phyloP scores from a whole-genome alignment of 2,329 filamentous ascomycete genomes.

The Calonectria pseudoturangicola region DNA sequence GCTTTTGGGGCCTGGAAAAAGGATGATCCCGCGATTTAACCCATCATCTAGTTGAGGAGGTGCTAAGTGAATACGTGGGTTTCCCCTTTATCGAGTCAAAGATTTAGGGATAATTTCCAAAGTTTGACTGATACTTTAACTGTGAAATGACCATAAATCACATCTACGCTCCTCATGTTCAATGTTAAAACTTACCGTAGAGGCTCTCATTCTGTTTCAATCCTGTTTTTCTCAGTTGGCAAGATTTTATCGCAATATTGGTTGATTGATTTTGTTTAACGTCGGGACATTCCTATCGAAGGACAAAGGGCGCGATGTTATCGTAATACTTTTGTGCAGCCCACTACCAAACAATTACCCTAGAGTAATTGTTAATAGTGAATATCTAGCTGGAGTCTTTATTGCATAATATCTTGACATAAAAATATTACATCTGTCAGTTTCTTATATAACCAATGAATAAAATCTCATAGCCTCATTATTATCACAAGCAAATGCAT shows the following conservation, averaged over 20 bases:
- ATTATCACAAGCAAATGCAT: neutral
- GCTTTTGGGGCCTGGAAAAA: neutral
- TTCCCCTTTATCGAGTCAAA: too few relatives aligned
- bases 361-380: neutral
- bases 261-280: too few relatives aligned
- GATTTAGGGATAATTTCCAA: too few relatives aligned
- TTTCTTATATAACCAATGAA: neutral
- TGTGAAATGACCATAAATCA: too few relatives aligned
- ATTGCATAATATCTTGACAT: too few relatives aligned
- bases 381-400: neutral
- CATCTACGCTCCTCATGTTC: too few relatives aligned
- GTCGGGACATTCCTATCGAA: too few relatives aligned
- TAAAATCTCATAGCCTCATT: neutral
- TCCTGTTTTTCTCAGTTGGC: too few relatives aligned
- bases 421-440: neutral
- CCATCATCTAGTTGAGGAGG: neutral
- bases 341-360: neutral
- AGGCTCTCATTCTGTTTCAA: neutral
- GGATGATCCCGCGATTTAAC: neutral
- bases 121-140: too few relatives aligned
- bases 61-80: neutral
- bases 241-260: too few relatives aligned
- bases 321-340: neutral
- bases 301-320: too few relatives aligned
- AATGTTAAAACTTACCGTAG: too few relatives aligned